A percentile compares a stretch with the other conserved stretches of the same genome.
Evolutionary conservation across 1,284 basidiomycete genomes (phyloP).

Genomic region (Papiliotrema nemorosa): DNA sequence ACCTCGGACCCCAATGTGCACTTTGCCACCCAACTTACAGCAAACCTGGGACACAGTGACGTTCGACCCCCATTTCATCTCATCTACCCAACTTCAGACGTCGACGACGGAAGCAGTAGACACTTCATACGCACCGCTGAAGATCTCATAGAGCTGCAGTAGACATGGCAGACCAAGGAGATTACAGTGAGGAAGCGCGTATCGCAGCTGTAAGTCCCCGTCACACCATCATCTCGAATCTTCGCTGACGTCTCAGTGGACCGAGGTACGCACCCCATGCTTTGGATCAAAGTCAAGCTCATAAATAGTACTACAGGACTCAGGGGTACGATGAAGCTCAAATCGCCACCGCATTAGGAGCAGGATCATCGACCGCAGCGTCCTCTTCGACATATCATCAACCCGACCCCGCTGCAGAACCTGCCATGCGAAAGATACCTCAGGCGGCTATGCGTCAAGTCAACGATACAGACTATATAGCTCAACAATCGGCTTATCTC

Average conservation of each 20-base stretch:
- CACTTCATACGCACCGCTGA: too few relatives aligned
- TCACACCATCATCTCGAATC: not conserved
- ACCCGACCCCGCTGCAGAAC: not conserved
- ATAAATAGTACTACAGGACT: conserved; percentile 48
- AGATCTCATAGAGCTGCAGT: not conserved
- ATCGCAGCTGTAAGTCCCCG: conserved; percentile 10
- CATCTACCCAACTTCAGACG: too few relatives aligned
- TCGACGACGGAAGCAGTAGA: too few relatives aligned
- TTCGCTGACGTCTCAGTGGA: conserved; percentile 10
- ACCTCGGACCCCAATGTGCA: too few relatives aligned
- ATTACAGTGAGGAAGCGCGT: conserved; percentile 10
- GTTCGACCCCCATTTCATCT: too few relatives aligned
- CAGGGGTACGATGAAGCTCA: conserved; percentile 44
- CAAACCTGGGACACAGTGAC: too few relatives aligned
- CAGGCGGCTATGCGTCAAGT: conserved; percentile 12
- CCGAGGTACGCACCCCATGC: conserved; percentile 5
- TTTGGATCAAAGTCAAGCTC: not conserved
- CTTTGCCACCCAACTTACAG: too few relatives aligned
- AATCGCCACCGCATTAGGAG: conserved; percentile 25
- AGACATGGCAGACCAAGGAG: conserved; percentile 6
- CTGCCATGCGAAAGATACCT: conserved; percentile 7
- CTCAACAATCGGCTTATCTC: conserved; percentile 20
- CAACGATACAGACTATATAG: conserved; percentile 31
- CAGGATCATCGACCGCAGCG: conserved; percentile 4
- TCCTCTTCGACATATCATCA: not conserved